Evolutionary conservation across 1,139 yeast genomes (phyloP), one percentile per base, ranked within the genome.

Genomic region (Sugiyamaella paludigena): DNA sequence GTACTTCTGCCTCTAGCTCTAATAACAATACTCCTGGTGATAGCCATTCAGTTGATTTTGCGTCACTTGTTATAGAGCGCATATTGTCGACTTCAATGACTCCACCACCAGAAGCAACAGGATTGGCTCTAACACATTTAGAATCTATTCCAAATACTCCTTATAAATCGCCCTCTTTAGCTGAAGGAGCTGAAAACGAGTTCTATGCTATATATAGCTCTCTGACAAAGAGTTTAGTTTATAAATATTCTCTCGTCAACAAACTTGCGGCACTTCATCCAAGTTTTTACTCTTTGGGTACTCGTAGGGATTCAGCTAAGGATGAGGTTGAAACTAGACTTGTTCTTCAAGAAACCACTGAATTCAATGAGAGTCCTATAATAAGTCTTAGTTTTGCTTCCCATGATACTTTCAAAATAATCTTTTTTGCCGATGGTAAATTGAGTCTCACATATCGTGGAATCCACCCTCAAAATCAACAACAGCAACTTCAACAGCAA

Each of bases 181-280:
- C 66, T 7, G 58, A 68, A 7, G 68, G 65, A 4, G 63, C 73
- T 0, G 66, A 68, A 19, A 60, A 74, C 27, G 77, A 73, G 44
- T 61, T 79, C 1, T 61, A 74, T 13, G 59, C 76, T 8, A 62
- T 59, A 7, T 61, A 62, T 44, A 51, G 63, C 4, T 56, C 64
- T 3, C 45, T 48, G 3, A 41, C 47, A 7, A 42, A 52, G 15
- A 52, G 63, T 10, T 50, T 56, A 5, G 45, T 63, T 6, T 62
- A 55, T 28, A 55, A 52, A 29, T 62, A 57, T 36, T 60, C 64
- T 28, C 48, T 66, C 12, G 44, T 55, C 27, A 55, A 54, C 33
- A 50, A 67, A 63, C 47, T 76, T 63, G 58, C 69, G 59, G 40
- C 61, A 7, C 49, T 68, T 15, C 61, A 61, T 52, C 49, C 60